phyloP scores from a whole-genome alignment of 441 rosid species.

The Erodium moschatum region DNA sequence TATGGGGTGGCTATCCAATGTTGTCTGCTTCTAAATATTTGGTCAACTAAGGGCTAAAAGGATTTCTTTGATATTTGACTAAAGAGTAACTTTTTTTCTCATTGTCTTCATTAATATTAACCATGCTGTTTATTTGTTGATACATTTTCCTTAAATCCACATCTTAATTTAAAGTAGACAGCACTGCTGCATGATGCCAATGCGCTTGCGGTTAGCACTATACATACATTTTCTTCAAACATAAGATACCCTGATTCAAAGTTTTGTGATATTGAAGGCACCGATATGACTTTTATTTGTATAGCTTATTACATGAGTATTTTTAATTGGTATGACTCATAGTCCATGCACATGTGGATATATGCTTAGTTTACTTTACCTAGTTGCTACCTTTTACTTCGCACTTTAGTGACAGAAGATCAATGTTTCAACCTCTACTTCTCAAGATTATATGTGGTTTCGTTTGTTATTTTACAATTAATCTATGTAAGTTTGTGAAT shows the following conservation, averaged over 20 bases:
- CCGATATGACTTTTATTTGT: background rate
- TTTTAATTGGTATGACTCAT: constrained; percentile 1
- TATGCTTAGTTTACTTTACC: background rate
- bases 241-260: background rate
- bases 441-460: background rate
- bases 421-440: constrained; percentile 8
- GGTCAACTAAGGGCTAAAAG: constrained; percentile 3
- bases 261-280: background rate
- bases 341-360: background rate
- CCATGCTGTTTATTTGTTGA: background rate
- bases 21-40: background rate
- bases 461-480: background rate
- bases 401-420: background rate
- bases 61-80: background rate
- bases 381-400: constrained; percentile 2
- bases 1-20: constrained; percentile 2
- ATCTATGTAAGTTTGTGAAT: background rate
- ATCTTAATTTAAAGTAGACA: background rate
- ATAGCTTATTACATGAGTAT: background rate
- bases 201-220: background rate
- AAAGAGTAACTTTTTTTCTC: background rate
- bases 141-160: background rate
- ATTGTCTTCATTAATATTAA: constrained; percentile 1
- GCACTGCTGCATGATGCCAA: background rate
- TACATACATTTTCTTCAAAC: background rate